Percentiles rank a stretch among this genome's conserved stretches.
These are phyloP conservation scores for Daldinia childiae DNA, from an alignment of 495 filamentous ascomycete genomes.

Conservation along the genomic window DNA sequence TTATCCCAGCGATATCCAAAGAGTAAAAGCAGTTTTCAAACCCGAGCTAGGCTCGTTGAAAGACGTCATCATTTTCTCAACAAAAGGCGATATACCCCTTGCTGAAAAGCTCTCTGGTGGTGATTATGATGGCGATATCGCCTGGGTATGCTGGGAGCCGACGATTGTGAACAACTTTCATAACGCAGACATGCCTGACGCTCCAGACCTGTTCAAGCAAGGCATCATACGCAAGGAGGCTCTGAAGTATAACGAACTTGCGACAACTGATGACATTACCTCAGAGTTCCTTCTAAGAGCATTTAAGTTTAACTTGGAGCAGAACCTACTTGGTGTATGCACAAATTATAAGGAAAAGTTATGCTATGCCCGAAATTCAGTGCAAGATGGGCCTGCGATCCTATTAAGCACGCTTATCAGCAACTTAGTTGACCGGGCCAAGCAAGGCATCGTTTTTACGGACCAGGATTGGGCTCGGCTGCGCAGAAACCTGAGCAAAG, in stretches of 20 bases:
- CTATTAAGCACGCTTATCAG: conserved; percentile 76
- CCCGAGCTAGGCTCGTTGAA: conserved; percentile 76
- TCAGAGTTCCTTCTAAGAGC: conserved; percentile 61
- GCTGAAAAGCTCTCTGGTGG: conserved; percentile 88
- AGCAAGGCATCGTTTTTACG: conserved; percentile 77
- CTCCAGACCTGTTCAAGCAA: conserved; percentile 59
- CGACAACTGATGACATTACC: conserved; percentile 34
- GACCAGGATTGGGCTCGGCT: conserved; percentile 64
- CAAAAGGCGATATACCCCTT: conserved; percentile 72
- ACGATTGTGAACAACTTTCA: conserved; percentile 76
- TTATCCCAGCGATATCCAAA: conserved; percentile 84
- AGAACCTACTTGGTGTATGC: conserved; percentile 74
- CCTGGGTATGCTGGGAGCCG: conserved; percentile 91
- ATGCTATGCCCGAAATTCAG: conserved; percentile 68
- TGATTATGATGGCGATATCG: conserved; percentile 93
- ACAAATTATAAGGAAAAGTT: conserved; percentile 78
- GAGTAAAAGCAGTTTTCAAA: conserved; percentile 66
- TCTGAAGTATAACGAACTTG: conserved; percentile 60
- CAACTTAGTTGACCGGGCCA: conserved; percentile 81
- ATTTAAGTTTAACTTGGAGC: conserved; percentile 72
- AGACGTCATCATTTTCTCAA: conserved; percentile 88
- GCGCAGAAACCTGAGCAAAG: conserved; percentile 52
- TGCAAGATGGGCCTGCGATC: conserved; percentile 64
- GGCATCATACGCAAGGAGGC: conserved; percentile 70
- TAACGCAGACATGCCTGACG: conserved; percentile 69